Conservation (phyloP, 2,329 filamentous ascomycete species). For the Pezicula neosporulosa region DNA sequence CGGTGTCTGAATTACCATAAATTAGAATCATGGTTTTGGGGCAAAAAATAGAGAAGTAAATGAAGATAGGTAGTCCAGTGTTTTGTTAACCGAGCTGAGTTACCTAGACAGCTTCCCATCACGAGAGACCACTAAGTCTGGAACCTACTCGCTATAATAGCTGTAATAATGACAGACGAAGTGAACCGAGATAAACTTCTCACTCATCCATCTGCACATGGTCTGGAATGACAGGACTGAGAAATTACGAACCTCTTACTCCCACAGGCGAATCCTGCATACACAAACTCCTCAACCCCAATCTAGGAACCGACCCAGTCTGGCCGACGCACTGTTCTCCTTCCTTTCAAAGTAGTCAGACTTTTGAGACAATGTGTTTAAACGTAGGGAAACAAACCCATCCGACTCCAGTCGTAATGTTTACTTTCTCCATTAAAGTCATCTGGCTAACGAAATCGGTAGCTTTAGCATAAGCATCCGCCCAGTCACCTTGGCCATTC, state of each 20-base stretch:
- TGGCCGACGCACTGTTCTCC: constrained; percentile 28
- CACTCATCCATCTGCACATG: too few relatives aligned
- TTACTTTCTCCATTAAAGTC: constrained; percentile 84
- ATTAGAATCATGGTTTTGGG: too few relatives aligned
- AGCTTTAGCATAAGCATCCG: constrained; percentile 69
- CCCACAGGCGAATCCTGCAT: constrained; percentile 30
- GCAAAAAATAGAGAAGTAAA: too few relatives aligned
- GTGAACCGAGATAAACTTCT: too few relatives aligned
- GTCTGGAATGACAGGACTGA: too few relatives aligned
- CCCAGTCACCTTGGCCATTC: constrained; percentile 46
- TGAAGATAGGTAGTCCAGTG: too few relatives aligned
- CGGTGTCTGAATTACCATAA: constrained; percentile 36
- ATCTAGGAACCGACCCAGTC: constrained; percentile 22
- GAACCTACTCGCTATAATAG: too few relatives aligned
- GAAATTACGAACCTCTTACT: constrained; percentile 23
- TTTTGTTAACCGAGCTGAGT: too few relatives aligned
- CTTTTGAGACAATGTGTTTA: constrained; percentile 1
- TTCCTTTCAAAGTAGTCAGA: constrained; percentile 8
- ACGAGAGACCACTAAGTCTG: too few relatives aligned
- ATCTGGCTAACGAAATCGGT: constrained; percentile 66
- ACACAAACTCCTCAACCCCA: constrained; percentile 28
- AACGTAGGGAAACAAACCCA: constrained; percentile 7
- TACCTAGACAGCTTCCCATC: too few relatives aligned
- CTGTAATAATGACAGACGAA: too few relatives aligned
- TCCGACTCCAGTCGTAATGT: constrained; percentile 79